Evolutionary conservation across 116 monocot species (phyloP), one percentile per base, ranked within the genome.

Genomic region (Trichopus zeylanicus): DNA sequence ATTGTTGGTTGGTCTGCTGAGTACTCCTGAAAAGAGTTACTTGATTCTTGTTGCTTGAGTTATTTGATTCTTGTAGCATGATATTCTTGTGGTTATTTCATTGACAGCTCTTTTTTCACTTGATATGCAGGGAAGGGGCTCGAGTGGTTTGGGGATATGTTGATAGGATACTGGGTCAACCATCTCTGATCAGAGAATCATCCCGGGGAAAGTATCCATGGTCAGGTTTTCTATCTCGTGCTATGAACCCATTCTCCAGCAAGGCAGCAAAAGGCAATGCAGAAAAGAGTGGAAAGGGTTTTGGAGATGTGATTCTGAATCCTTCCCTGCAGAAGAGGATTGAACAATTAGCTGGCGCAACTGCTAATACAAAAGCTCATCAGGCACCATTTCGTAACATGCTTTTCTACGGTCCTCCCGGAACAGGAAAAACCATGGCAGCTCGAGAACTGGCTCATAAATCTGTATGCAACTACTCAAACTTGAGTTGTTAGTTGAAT

Each of bases 341-440:
- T n/a, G 15, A 48, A 29, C 62, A 62, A 10, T 48, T 62, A 9
- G 46, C 62, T 28, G 42, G 48, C 49, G 62, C 62, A 48, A 62
- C 62, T 48, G 62, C 62, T 18, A 62, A 62, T 31, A 62, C 62
- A 28, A 62, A 62, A 31, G 26, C 48, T 19, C 62, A 62, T 33
- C 26, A 62, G 28, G 62, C 62, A 20, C 62, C 62, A 30, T 62
- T 62, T 29, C 62, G 62, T 18, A 62, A 62, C 48, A 62, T 62
- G 62, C 62, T 62, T 26, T 62, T 62, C 28, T 62, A 62, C 49
- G 62, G 62, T 6, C 62, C 62, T 19, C 62, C 62, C 29, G 62
- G 62, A 26, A 62, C 62, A 62, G 62, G 62, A 29, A 62, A 62
- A 48, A 62, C 62, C 16, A 62, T 62, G 62, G 62, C 62, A n/a